Conservation (phyloP, 345 rosid species). For the Mercurialis annua region DNA sequence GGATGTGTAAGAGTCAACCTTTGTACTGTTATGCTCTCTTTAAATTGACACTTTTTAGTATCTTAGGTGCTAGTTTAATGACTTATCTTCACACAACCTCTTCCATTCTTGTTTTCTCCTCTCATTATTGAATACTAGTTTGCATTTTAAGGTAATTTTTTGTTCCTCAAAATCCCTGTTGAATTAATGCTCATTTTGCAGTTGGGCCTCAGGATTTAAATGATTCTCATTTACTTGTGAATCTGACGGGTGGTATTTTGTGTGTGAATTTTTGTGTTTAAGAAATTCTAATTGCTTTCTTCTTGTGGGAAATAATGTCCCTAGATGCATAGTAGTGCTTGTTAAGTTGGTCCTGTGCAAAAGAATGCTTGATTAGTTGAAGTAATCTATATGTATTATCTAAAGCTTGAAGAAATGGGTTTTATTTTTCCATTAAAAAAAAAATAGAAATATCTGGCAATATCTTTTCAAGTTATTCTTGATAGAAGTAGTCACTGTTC, state of each 20-base stretch:
- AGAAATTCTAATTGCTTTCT: not conserved
- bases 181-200: not conserved
- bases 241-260: too few relatives aligned
- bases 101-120: not conserved
- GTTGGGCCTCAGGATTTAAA: not conserved
- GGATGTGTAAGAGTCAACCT: not conserved
- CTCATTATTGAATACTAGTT: not conserved
- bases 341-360: not conserved
- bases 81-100: not conserved
- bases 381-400: too few relatives aligned
- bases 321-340: not conserved
- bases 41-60: not conserved
- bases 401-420: too few relatives aligned
- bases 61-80: not conserved
- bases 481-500: slow-evolving; percentile 7
- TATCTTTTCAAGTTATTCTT: not conserved
- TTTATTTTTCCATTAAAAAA: too few relatives aligned
- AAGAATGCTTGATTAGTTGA: too few relatives aligned
- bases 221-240: not conserved
- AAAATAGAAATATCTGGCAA: too few relatives aligned
- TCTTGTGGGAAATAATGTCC: not conserved
- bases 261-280: not conserved
- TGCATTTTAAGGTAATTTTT: not conserved
- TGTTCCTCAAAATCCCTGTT: not conserved
- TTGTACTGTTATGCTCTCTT: not conserved